phyloP scores from a whole-genome alignment of 148 eudicot species.

The Camellia japonica region DNA sequence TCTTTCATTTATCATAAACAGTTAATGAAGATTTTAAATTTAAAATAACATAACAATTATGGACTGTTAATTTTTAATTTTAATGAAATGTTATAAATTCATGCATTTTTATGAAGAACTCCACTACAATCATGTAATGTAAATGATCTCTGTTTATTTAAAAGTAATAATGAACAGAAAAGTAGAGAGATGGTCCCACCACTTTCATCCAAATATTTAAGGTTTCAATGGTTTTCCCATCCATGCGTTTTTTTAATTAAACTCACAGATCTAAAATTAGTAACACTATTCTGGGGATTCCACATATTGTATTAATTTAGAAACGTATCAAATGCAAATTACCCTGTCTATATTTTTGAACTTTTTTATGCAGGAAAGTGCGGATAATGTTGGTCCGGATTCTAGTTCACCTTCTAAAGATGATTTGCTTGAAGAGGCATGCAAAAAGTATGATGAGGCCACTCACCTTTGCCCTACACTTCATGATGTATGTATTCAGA shows the following conservation, averaged over 20 bases:
- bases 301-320: background rate
- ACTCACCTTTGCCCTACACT: conserved; percentile 86
- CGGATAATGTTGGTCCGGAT: conserved; percentile 86
- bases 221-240: too few species aligned
- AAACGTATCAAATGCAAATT: background rate
- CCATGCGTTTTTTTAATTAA: too few species aligned
- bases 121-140: too few species aligned
- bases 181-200: too few species aligned
- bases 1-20: background rate
- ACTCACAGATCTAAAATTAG: too few species aligned
- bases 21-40: too few species aligned
- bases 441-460: conserved; percentile 90
- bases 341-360: background rate
- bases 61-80: too few species aligned
- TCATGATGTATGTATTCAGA: conserved; percentile 71
- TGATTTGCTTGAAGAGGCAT: conserved; percentile 91
- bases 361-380: conserved; percentile 73
- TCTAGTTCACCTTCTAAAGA: conserved; percentile 89
- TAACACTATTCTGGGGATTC: background rate
- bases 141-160: background rate
- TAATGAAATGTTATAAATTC: too few species aligned
- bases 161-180: too few species aligned
- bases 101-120: too few species aligned
- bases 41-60: too few species aligned
- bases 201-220: too few species aligned